Evolutionary conservation across 495 filamentous ascomycete species (phyloP).

Genomic region (Penicillium chermesinum): DNA sequence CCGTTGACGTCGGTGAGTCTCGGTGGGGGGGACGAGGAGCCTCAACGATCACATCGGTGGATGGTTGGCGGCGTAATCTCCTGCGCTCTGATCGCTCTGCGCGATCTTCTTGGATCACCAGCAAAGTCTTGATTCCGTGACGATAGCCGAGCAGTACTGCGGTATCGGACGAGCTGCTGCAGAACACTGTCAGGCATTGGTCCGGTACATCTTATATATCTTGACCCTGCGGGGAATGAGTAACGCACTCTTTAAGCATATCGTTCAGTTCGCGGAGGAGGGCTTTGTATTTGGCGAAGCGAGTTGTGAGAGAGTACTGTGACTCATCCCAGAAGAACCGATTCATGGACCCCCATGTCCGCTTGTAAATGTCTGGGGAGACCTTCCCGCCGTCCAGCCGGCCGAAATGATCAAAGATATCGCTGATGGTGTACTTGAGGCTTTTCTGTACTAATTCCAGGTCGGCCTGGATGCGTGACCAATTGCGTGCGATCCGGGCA

Average conservation of each 20-base stretch:
- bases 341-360: slow-evolving; percentile 50
- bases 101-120: background rate
- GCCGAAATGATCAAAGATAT: slow-evolving; percentile 48
- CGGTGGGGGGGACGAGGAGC: slow-evolving; percentile 22
- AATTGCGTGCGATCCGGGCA: slow-evolving; percentile 28
- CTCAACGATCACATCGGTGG: slow-evolving; percentile 27
- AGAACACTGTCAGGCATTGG: background rate
- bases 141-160: background rate
- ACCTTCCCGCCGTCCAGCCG: slow-evolving; percentile 34
- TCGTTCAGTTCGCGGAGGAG: slow-evolving; percentile 47
- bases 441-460: slow-evolving; percentile 41
- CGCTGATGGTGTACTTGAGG: slow-evolving; percentile 49
- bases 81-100: slow-evolving; percentile 18
- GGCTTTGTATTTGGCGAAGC: slow-evolving; percentile 50
- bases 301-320: slow-evolving; percentile 40
- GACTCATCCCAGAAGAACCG: slow-evolving; percentile 48
- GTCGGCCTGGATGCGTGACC: slow-evolving; percentile 36
- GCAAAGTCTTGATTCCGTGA: background rate
- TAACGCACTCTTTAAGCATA: slow-evolving; percentile 41
- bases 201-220: background rate
- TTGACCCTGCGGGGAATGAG: background rate
- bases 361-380: slow-evolving; percentile 37
- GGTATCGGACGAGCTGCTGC: background rate
- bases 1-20: slow-evolving; percentile 28
- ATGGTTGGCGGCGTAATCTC: slow-evolving; percentile 26